phyloP scores from a whole-genome alignment of 176 grass and related monocot genomes.

The Raddia distichophylla region DNA sequence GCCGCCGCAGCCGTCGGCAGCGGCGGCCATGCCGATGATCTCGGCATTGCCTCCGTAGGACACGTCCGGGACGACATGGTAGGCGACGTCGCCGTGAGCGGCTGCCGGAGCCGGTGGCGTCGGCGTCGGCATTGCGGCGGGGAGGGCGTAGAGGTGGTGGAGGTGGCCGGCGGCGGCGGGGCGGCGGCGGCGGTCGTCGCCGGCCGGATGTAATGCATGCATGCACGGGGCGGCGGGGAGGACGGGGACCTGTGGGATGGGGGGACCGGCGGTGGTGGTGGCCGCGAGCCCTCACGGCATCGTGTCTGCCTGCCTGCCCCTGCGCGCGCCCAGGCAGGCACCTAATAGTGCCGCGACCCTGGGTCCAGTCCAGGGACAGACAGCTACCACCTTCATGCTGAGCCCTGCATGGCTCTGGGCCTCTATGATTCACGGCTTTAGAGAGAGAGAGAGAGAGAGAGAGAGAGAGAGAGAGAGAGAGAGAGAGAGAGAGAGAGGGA shows the following conservation, averaged over 20 bases:
- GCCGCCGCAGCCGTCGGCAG: neutral
- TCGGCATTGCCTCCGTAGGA: neutral
- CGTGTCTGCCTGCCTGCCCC: slow-evolving; percentile 28
- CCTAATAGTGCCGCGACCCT: slow-evolving; percentile 17
- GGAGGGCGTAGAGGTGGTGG: slow-evolving; percentile 16
- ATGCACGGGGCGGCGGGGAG: neutral
- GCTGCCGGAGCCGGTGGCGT: neutral
- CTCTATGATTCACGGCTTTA: too few relatives aligned
- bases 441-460: too few relatives aligned
- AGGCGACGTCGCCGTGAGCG: neutral
- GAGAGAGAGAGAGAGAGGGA: too few relatives aligned
- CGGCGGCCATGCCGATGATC: too few relatives aligned
- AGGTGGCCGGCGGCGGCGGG: slow-evolving; percentile 49
- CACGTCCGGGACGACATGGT: neutral
- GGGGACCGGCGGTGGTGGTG: slow-evolving; percentile 40
- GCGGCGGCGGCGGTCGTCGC: too few relatives aligned
- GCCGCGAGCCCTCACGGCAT: slow-evolving; percentile 34
- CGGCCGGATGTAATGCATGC: too few relatives aligned
- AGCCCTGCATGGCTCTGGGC: too few relatives aligned
- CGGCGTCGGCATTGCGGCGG: neutral
- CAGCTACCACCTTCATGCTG: neutral
- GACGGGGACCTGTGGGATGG: neutral
- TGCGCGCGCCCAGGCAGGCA: slow-evolving; percentile 30
- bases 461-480: too few relatives aligned
- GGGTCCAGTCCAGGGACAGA: slow-evolving; percentile 6